Conservation (phyloP, 2,329 filamentous ascomycete species). For the Triangularia verruculosa region DNA sequence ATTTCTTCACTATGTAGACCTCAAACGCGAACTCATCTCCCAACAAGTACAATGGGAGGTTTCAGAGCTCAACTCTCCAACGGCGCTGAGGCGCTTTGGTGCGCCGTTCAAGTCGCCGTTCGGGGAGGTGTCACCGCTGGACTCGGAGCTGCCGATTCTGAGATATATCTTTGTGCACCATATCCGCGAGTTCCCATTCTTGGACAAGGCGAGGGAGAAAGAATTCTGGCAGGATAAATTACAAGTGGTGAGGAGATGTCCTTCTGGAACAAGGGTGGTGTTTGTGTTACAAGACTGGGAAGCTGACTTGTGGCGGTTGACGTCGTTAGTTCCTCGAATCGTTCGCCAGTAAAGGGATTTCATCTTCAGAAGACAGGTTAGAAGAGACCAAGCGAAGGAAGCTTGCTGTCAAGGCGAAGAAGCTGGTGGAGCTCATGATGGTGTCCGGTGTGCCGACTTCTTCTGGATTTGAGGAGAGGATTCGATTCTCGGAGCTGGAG, state of each 20-base stretch:
- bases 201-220: conserved; percentile 95
- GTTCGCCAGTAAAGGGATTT: conserved; percentile 95
- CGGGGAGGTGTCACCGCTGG: conserved; percentile 87
- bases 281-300: not conserved
- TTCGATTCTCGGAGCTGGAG: conserved; percentile 94
- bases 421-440: conserved; percentile 99
- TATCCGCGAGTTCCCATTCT: conserved; percentile 95
- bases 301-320: not conserved
- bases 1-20: conserved; percentile 54
- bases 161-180: conserved; percentile 98
- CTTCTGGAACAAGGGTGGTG: not conserved
- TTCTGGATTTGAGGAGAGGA: conserved; percentile 95
- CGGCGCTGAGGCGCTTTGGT: conserved; percentile 89
- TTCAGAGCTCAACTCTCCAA: conserved; percentile 87
- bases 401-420: conserved; percentile 86
- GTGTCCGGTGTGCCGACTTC: conserved; percentile 94
- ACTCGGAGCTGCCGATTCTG: conserved; percentile 89
- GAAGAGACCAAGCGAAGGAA: conserved; percentile 96
- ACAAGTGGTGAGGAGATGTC: conserved; percentile 67
- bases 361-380: conserved; percentile 89
- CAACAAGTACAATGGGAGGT: conserved; percentile 90
- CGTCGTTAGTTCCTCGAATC: conserved; percentile 82
- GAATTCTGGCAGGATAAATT: conserved; percentile 99
- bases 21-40: conserved; percentile 91
- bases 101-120: conserved; percentile 91